phyloP scores from a whole-genome alignment of 371 early-diverging fungal species.

The Actinomortierella ambigua region DNA sequence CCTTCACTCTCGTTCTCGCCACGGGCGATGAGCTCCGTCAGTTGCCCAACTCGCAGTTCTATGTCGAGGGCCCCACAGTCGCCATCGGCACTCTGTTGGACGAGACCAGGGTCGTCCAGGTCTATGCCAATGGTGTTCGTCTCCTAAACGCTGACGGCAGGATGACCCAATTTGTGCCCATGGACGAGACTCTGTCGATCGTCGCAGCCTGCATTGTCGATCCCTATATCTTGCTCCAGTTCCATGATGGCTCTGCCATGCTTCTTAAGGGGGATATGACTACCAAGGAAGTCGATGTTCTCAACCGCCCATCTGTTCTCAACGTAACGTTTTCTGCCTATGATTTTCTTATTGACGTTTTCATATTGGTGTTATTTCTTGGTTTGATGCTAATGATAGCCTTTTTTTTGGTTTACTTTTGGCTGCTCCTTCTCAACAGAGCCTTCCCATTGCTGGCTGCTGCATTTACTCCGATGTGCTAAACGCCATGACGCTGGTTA shows the following conservation, averaged over 20 bases:
- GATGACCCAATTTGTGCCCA: conserved; percentile 58
- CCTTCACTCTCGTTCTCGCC: conserved; percentile 70
- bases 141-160: conserved; percentile 72
- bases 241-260: conserved; percentile 66
- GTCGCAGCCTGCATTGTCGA: conserved; percentile 79
- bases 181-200: conserved; percentile 66
- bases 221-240: conserved; percentile 79
- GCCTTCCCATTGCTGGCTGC: conserved; percentile 51
- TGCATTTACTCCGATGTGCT: conserved; percentile 66
- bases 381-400: too few species aligned
- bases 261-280: conserved; percentile 62
- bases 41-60: conserved; percentile 78
- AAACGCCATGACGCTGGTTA: conserved; percentile 54
- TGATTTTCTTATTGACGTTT: background rate
- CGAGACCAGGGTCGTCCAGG: conserved; percentile 76
- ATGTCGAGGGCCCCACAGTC: conserved; percentile 77
- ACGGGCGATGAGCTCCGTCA: conserved; percentile 88
- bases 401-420: too few species aligned
- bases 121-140: conserved; percentile 75
- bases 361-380: background rate
- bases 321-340: conserved; percentile 43
- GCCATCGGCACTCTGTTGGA: conserved; percentile 68
- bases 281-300: conserved; percentile 51
- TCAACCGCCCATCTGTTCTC: conserved; percentile 48
- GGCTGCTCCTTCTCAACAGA: conserved; percentile 35